phyloP scores from a whole-genome alignment of 1,139 yeast species.

The Saccharomyces hybrid region DNA sequence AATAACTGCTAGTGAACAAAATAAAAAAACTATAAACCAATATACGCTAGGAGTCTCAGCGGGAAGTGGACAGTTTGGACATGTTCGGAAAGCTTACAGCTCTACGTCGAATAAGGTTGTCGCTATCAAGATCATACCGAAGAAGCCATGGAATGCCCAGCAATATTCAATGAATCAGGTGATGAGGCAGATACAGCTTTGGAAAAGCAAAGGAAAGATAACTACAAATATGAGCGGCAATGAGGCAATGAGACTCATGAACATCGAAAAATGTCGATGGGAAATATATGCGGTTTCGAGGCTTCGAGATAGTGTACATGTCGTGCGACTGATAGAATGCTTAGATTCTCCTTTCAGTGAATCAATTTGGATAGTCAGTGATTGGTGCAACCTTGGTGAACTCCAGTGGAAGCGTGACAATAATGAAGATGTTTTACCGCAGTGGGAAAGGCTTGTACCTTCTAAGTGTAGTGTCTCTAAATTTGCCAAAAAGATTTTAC shows the following conservation, averaged over 20 bases:
- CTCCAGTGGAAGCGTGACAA: conserved; percentile 26
- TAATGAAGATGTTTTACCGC: conserved; percentile 12
- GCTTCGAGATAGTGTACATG: conserved; percentile 12
- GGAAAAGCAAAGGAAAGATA: conserved; percentile 17
- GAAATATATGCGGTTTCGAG: conserved; percentile 24
- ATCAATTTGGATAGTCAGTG: conserved; percentile 27
- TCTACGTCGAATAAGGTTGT: conserved; percentile 9
- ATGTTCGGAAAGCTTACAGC: conserved; percentile 32
- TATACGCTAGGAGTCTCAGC: conserved; percentile 21
- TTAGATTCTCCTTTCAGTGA: conserved; percentile 24
- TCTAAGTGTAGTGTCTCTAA: conserved; percentile 9
- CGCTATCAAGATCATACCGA: conserved; percentile 27
- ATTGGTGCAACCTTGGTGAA: conserved; percentile 30
- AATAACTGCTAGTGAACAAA: conserved; percentile 5
- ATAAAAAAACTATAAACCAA: conserved; percentile 12
- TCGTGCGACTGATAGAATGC: conserved; percentile 21
- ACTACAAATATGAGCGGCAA: conserved; percentile 15
- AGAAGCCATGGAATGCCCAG: conserved; percentile 20
- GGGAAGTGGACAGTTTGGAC: conserved; percentile 41
- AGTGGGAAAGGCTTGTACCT: conserved; percentile 20
- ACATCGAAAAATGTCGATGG: conserved; percentile 29
- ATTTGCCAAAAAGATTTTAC: conserved; percentile 17
- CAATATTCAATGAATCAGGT: conserved; percentile 30
- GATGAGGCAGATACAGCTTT: conserved; percentile 22
- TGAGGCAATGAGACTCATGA: conserved; percentile 24